A percentile compares a stretch with the other conserved stretches of the same genome.
phyloP scores from a whole-genome alignment of 257 asterid species.

The Solanum sejunctum region DNA sequence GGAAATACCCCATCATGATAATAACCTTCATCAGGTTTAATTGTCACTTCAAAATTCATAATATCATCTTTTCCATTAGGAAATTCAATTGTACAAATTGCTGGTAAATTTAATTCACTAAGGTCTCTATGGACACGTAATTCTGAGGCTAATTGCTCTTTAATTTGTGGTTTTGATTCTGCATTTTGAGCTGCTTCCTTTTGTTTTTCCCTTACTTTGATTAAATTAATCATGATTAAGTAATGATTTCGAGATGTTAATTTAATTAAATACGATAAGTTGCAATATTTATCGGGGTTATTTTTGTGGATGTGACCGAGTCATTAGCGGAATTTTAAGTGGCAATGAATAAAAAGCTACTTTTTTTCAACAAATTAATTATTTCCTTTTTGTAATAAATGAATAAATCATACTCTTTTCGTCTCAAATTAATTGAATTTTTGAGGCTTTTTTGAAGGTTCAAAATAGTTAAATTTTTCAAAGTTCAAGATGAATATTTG shows the following conservation, averaged over 20 bases:
- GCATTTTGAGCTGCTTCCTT: background rate
- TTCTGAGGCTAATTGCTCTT: background rate
- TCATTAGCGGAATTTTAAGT: background rate
- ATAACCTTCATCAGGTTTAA: slow-evolving; percentile 80
- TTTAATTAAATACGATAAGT: background rate
- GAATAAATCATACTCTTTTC: too few species aligned
- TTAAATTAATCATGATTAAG: background rate
- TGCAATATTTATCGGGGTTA: background rate
- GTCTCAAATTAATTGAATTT: too few species aligned
- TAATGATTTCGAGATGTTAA: background rate
- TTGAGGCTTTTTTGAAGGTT: too few species aligned
- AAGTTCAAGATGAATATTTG: too few species aligned
- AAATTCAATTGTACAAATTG: slow-evolving; percentile 61
- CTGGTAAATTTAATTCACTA: slow-evolving; percentile 68
- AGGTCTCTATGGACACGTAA: slow-evolving; percentile 33
- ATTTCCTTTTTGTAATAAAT: too few species aligned
- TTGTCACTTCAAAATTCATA: slow-evolving; percentile 84
- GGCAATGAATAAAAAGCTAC: background rate
- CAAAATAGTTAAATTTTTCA: too few species aligned
- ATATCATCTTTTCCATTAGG: slow-evolving; percentile 91
- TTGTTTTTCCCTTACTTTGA: background rate
- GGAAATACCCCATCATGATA: slow-evolving; percentile 67
- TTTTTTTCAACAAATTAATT: too few species aligned
- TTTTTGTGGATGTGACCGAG: background rate
- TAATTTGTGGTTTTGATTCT: background rate